A percentile compares a stretch with the other conserved stretches of the same genome.
Conservation (phyloP, 345 rosid genomes). For the Eucalyptus erythrocorys region DNA sequence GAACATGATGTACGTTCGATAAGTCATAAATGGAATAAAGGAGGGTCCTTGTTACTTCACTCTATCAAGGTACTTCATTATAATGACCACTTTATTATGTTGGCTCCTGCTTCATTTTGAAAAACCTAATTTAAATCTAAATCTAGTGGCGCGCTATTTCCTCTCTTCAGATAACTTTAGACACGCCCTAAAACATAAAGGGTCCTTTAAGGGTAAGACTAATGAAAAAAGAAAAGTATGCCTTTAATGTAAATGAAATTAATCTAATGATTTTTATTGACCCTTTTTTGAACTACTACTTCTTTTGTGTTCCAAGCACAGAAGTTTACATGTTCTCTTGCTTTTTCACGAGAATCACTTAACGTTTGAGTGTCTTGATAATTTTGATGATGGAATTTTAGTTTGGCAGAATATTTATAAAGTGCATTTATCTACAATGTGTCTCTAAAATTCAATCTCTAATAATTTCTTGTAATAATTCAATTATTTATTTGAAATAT, state of each 20-base stretch:
- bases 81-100: not conserved
- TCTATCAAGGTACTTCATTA: not conserved
- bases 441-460: not conserved
- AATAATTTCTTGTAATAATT: not conserved
- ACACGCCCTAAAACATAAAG: not conserved
- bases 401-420: not conserved
- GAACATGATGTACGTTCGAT: not conserved
- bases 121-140: not conserved
- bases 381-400: not conserved
- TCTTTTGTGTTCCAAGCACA: not conserved
- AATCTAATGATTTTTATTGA: not conserved
- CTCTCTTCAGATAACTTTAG: not conserved
- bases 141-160: not conserved
- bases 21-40: not conserved
- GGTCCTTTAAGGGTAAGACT: not conserved
- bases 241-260: not conserved
- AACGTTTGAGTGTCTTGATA: not conserved
- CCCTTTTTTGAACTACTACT: not conserved
- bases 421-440: not conserved
- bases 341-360: not conserved
- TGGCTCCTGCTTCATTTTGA: not conserved
- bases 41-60: not conserved
- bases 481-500: not conserved
- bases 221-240: not conserved
- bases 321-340: not conserved